Base-by-base conservation (phyloP, 2,329 filamentous ascomycete genomes). In the Phyllosticta citribraziliensis region DNA sequence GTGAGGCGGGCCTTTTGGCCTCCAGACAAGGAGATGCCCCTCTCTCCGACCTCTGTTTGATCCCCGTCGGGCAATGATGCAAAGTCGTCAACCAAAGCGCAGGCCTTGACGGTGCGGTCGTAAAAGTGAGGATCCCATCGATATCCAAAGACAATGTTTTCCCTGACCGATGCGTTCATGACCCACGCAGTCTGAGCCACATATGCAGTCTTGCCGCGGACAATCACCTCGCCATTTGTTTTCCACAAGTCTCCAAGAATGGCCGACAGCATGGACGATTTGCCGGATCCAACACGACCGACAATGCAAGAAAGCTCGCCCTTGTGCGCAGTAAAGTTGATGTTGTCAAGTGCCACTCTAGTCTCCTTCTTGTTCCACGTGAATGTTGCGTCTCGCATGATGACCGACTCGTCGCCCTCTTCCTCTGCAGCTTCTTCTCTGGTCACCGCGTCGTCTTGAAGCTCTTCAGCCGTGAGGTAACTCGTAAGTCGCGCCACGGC, bases 81-180 rank as follows among this genome's bases (percentile, higher is more conserved):
- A 75, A 99, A 97, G 72, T 99, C 94, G 66, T 97, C 92, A 5
- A 88, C 71, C 35, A 99, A 80, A 54, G 94, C 94, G 72, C 95
- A 99, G 51, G 94, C 93, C 71, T 90, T 87, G 57, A 99, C 81
- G 0, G 93, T 97, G 69, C 89, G 87, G 61, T 97, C 90, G 75
- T 99, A 99, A 74, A 99, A 99, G 30, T 87, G 83, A 5, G 92
- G 87, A 74, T 99, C 93, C 80, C 89, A 97, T 55, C 90, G 87
- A 75, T 99, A 91, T 1, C 94, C 94, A 70, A 99, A 99, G 4
- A 97, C 81, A 67, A 99, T 96, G 71, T 99, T 99, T 71, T 99
- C 94, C 68, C 91, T 90, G 61, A 99, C 92, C 30, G 89, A 96
- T 9, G 94, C 94, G 71, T 99, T 99, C 86, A 97, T 93, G 58